phyloP scores from a whole-genome alignment of 2,329 filamentous ascomycete species.

The Purpureocillium takamizusanense region DNA sequence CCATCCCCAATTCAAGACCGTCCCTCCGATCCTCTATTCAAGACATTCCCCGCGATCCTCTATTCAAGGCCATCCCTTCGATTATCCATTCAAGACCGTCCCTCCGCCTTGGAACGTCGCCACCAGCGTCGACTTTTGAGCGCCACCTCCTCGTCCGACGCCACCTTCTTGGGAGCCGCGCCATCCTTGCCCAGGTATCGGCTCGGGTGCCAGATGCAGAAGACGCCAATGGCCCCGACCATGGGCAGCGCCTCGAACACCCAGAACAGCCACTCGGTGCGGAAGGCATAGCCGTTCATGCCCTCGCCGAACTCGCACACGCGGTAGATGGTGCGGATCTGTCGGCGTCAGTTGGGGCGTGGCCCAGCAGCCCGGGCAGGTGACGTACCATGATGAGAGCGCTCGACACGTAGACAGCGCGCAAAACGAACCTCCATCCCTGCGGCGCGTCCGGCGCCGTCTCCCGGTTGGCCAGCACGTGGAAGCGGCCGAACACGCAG shows the following conservation, averaged over 20 bases:
- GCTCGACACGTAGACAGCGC: slow-evolving; percentile 34
- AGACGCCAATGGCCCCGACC: slow-evolving; percentile 34
- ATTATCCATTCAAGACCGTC: too few relatives aligned
- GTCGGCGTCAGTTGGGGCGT: background rate
- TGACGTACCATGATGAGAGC: slow-evolving; percentile 32
- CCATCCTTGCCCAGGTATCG: slow-evolving; percentile 21
- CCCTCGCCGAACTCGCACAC: slow-evolving; percentile 43
- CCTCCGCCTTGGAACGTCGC: too few relatives aligned
- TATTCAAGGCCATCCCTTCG: too few relatives aligned
- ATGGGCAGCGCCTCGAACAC: slow-evolving; percentile 41
- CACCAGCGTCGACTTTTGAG: background rate
- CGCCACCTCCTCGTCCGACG: slow-evolving; percentile 6
- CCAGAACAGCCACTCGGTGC: slow-evolving; percentile 44
- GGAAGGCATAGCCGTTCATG: slow-evolving; percentile 38
- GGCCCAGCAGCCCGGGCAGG: too few relatives aligned
- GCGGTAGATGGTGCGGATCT: slow-evolving; percentile 44
- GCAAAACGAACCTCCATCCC: slow-evolving; percentile 28
- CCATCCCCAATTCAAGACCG: too few relatives aligned
- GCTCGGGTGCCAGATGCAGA: slow-evolving; percentile 39
- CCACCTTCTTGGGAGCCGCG: slow-evolving; percentile 1
- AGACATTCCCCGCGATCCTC: too few relatives aligned
- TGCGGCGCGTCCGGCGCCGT: slow-evolving; percentile 16
- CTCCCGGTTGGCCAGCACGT: slow-evolving; percentile 16
- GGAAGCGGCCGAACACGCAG: slow-evolving; percentile 27
- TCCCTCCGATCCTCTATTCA: too few relatives aligned